Evolutionary conservation across 768 basidiomycete genomes (phyloP).

Genomic region (Russula ochroleuca): DNA sequence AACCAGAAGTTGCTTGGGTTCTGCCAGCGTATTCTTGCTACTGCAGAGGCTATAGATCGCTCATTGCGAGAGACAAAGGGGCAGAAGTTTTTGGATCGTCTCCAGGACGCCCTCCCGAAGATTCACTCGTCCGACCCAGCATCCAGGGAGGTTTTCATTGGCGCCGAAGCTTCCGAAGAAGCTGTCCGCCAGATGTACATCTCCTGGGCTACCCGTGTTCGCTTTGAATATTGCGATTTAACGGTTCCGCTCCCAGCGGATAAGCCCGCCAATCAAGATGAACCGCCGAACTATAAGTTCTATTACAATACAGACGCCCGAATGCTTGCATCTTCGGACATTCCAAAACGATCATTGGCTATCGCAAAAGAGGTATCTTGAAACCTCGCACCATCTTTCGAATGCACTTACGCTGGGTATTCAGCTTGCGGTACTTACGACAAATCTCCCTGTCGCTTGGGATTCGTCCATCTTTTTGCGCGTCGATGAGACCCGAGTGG

Average conservation of each 20-base stretch:
- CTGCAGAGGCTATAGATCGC: constrained; percentile 80
- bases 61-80: constrained; percentile 89
- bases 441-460: constrained; percentile 92
- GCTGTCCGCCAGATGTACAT: constrained; percentile 64
- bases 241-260: constrained; percentile 40
- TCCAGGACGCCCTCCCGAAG: constrained; percentile 73
- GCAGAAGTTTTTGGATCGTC: constrained; percentile 72
- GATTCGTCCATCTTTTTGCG: constrained; percentile 90
- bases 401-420: constrained; percentile 7
- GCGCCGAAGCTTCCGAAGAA: constrained; percentile 59
- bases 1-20: constrained; percentile 74
- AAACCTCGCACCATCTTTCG: background rate
- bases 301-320: constrained; percentile 79
- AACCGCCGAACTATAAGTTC: constrained; percentile 72
- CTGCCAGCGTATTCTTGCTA: constrained; percentile 80
- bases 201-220: constrained; percentile 74
- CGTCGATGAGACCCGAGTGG: constrained; percentile 88
- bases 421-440: constrained; percentile 88
- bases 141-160: constrained; percentile 40
- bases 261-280: constrained; percentile 43
- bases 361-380: constrained; percentile 83
- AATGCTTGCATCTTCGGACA: constrained; percentile 78
- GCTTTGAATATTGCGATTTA: constrained; percentile 93
- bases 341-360: constrained; percentile 86
- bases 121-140: constrained; percentile 50